These are phyloP conservation scores for Mollisiaceae sp. DNA, from an alignment of 2,329 filamentous ascomycete species.

Conservation along the genomic window DNA sequence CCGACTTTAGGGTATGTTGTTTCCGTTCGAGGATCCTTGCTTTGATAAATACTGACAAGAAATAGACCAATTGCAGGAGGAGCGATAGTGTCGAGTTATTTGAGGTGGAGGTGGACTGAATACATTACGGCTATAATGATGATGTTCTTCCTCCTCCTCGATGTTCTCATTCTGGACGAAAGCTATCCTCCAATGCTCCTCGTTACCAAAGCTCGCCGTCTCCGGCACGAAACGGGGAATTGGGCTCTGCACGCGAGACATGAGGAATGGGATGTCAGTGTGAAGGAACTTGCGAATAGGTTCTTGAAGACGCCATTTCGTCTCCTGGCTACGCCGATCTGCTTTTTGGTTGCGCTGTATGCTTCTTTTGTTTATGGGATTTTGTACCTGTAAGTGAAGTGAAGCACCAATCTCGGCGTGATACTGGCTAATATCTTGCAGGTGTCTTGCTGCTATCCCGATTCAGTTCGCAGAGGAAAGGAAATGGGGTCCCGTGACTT, in stretches of 20 bases:
- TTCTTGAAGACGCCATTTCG: conserved; percentile 83
- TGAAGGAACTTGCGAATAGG: conserved; percentile 69
- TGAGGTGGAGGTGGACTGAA: conserved; percentile 63
- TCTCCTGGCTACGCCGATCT: conserved; percentile 62
- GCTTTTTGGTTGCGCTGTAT: conserved; percentile 61
- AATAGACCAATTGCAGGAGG: conserved; percentile 55
- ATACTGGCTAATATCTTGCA: conserved; percentile 37
- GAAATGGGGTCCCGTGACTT: conserved; percentile 58
- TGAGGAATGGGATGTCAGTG: conserved; percentile 73
- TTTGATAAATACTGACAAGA: background rate
- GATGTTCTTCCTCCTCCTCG: conserved; percentile 60
- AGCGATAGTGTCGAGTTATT: conserved; percentile 51
- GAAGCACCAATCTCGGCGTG: too few species aligned
- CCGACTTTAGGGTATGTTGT: conserved; percentile 32
- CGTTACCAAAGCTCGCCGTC: conserved; percentile 67
- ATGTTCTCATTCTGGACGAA: conserved; percentile 84
- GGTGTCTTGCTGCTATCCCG: conserved; percentile 54
- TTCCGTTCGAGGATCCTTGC: background rate
- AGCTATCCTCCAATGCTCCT: conserved; percentile 83
- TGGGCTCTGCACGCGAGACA: conserved; percentile 70
- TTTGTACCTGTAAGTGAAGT: conserved; percentile 35
- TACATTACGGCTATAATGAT: conserved; percentile 36
- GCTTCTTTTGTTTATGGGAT: conserved; percentile 79
- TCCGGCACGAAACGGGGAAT: conserved; percentile 72
- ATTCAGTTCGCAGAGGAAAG: conserved; percentile 70